These are phyloP conservation scores for Pseudogymnoascus sp. DNA, from an alignment of 2,329 filamentous ascomycete species.

Conservation along the genomic window DNA sequence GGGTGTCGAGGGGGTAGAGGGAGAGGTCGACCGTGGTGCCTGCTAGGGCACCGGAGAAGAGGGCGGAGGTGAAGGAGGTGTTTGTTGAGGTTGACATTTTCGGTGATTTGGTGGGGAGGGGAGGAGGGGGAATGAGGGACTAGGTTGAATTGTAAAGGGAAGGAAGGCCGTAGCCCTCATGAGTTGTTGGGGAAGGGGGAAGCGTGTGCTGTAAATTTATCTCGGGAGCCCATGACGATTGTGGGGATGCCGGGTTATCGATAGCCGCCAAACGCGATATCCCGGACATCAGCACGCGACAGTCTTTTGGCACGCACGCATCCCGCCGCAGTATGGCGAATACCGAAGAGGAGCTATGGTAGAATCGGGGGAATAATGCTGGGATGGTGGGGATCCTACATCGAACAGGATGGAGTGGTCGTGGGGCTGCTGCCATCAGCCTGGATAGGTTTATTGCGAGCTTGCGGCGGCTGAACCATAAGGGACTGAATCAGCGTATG, in stretches of 20 bases:
- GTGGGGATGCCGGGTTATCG: conserved; percentile 8
- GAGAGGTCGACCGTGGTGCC: conserved; percentile 95
- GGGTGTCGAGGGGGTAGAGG: conserved; percentile 94
- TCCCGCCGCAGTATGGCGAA: neutral
- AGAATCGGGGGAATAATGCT: neutral
- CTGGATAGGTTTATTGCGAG: conserved; percentile 2
- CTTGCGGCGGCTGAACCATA: neutral
- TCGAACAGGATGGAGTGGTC: conserved; percentile 1
- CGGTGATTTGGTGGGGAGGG: neutral
- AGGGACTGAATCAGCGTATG: conserved; percentile 5
- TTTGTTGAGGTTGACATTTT: conserved; percentile 19
- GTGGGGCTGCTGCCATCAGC: neutral
- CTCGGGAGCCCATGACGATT: conserved; percentile 4
- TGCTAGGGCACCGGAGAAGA: conserved; percentile 77
- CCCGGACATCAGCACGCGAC: conserved; percentile 6
- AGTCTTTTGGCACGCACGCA: neutral
- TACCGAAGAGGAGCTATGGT: neutral
- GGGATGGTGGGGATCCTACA: conserved; percentile 7
- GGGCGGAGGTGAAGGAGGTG: conserved; percentile 49
- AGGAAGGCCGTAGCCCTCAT: conserved; percentile 9
- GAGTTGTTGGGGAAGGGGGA: neutral
- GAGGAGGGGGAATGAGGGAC: neutral
- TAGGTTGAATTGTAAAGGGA: neutral
- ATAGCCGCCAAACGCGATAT: conserved; percentile 9
- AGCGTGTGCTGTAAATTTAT: conserved; percentile 2